Evolutionary conservation across 495 filamentous ascomycete genomes (phyloP), one percentile per base, ranked within the genome.

Genomic region (Penicillium paradoxum): DNA sequence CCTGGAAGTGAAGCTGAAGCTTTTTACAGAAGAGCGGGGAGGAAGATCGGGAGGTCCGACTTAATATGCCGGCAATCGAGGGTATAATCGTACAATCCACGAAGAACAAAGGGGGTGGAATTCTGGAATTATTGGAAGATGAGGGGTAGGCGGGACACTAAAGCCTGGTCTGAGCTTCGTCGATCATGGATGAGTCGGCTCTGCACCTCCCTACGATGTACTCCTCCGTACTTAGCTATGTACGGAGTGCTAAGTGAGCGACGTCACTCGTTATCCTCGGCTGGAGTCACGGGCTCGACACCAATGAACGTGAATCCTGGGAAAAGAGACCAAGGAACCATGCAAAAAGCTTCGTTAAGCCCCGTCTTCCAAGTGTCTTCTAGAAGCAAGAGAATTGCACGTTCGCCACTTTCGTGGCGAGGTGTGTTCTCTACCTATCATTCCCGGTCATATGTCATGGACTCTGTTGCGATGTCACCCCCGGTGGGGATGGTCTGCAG

Each of bases 361-460:
- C 40, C 41, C 3, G 39, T 42, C 11, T 68, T 68, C 65, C 60
- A 68, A 49, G 49, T 53, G 55, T 57, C 51, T 68, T 68, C 65
- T 68, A 68, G 65, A 68, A 68, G 30, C 6, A 46, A 46, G 32
- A 48, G 45, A 57, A 59, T 53, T 52, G 34, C 46, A 58, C 32
- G 5, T 41, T 50, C 19, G 29, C 38, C 46, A 49, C 46, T n/a
- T 1, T 17, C 30, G 51, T 47, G 51, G 51, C 41, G 29, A 45
- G 19, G 27, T n/a, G n/a, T n/a, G n/a, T n/a, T 45, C 1, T 34
- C 29, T 32, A 9, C 6, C 29, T 32, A 27, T 27, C n/a, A 27
- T 27, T 27, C 3, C 5, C 4, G 29, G 36, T 24, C 8, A n/a
- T 33, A 42, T 34, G 39, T 51, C 48, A 49, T 49, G 22, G 46